Evolutionary conservation across 345 rosid species (phyloP), one percentile per base, ranked within the genome.

Genomic region (Brassica juncea): DNA sequence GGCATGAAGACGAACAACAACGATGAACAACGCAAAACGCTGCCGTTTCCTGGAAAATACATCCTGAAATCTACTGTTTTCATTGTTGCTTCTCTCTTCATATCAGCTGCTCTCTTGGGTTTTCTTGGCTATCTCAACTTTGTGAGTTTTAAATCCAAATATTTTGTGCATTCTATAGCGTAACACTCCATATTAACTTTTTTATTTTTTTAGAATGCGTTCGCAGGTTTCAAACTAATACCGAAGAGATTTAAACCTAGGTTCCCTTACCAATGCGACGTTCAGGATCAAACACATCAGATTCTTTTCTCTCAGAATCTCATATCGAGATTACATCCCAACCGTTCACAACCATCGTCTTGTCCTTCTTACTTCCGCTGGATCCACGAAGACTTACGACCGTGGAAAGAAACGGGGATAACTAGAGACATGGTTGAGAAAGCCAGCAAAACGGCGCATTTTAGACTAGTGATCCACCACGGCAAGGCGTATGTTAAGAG

Each of bases 351-450:
- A 21, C 73, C 16, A 12, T 47, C 62, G 70, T 30, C 88, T 42
- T 89, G 95, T 76, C 90, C 95, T 0, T 70, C 86, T 8, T 89
- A 88, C 75, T 91, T 91, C 80, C 84, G 85, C n/a, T 91, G 94
- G 96, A 91, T 93, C 78, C 89, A 88, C 69, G 91, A 91, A 72
- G 97, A 91, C 80, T 77, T 89, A 14, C 82, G 83, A 82, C 89
- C 88, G 0, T 89, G 94, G 97, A 84, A 75, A 68, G 76, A 64
- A 61, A 81, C 79, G 0, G 90, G 97, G 32, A 91, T 90, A 82
- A 87, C 82, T 0, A 80, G 76, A 70, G 87, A 83, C n/a, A 86
- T 85, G 89, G 25, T 91, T 66, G 82, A 88, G 59, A 42, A 77
- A 71, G 91, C 87, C 0, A 76, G 78, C 0, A 81, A 8, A 61